Evolutionary conservation across 371 early-diverging fungal species (phyloP).

Genomic region (Antonospora locustae): DNA sequence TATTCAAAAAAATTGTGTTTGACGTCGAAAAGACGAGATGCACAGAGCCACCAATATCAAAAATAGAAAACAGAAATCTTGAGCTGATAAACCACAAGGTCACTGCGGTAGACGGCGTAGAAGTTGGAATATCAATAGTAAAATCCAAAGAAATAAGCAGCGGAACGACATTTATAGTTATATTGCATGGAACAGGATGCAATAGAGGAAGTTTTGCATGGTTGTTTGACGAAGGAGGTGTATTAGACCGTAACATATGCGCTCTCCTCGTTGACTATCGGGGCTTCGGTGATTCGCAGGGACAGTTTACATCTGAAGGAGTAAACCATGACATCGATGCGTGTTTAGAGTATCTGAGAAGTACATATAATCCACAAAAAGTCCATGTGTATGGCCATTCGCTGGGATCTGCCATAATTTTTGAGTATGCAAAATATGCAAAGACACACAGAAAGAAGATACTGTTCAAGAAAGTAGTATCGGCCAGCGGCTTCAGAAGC

Average conservation of each 20-base stretch:
- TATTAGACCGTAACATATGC: slow-evolving; percentile 15
- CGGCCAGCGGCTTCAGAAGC: slow-evolving; percentile 35
- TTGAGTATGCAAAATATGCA: slow-evolving; percentile 33
- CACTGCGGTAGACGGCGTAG: slow-evolving; percentile 15
- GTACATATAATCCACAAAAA: slow-evolving; percentile 7
- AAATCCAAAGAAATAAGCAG: slow-evolving; percentile 4
- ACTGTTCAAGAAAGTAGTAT: slow-evolving; percentile 7
- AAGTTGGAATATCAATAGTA: slow-evolving; percentile 24
- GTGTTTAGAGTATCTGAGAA: slow-evolving; percentile 24
- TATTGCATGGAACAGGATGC: slow-evolving; percentile 31
- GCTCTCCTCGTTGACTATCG: slow-evolving; percentile 45
- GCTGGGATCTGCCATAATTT: slow-evolving; percentile 44
- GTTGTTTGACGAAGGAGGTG: slow-evolving; percentile 9
- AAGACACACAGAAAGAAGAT: not conserved
- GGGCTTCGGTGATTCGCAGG: slow-evolving; percentile 50
- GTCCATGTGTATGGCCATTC: slow-evolving; percentile 40
- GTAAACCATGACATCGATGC: slow-evolving; percentile 38
- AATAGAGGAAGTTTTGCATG: slow-evolving; percentile 7
- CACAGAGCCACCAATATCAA: too few relatives aligned
- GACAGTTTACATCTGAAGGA: slow-evolving; percentile 16
- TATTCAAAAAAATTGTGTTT: too few relatives aligned
- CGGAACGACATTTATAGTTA: slow-evolving; percentile 10
- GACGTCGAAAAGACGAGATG: too few relatives aligned
- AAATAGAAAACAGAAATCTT: too few relatives aligned
- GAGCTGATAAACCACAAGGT: too few relatives aligned